Conservation (phyloP, 2,329 filamentous ascomycete species). For the Fusarium sp. region DNA sequence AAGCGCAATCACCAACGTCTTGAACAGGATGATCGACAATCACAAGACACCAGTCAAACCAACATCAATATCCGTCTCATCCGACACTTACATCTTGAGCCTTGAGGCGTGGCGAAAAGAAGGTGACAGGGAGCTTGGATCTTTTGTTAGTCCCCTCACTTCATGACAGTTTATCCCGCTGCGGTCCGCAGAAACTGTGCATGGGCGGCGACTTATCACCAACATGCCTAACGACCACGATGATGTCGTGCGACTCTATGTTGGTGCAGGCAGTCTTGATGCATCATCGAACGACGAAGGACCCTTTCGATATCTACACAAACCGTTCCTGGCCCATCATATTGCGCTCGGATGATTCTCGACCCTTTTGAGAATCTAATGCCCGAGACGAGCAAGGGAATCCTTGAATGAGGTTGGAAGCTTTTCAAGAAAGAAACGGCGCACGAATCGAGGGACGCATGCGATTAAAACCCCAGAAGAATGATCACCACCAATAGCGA, state of each 20-base stretch:
- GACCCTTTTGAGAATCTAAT: slow-evolving; percentile 15
- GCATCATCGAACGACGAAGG: slow-evolving; percentile 17
- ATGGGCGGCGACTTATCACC: slow-evolving; percentile 27
- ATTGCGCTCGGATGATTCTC: slow-evolving; percentile 14
- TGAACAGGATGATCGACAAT: background rate
- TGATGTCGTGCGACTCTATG: slow-evolving; percentile 24
- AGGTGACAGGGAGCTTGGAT: slow-evolving; percentile 14
- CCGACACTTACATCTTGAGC: background rate
- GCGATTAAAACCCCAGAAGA: slow-evolving; percentile 20
- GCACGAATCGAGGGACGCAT: slow-evolving; percentile 30
- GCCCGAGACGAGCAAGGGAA: slow-evolving; percentile 21
- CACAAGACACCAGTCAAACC: background rate
- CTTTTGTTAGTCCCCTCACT: slow-evolving; percentile 21
- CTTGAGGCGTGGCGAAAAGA: slow-evolving; percentile 2
- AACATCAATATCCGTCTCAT: slow-evolving; percentile 2
- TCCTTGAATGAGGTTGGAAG: slow-evolving; percentile 19
- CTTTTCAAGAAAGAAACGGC: slow-evolving; percentile 9
- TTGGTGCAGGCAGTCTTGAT: background rate
- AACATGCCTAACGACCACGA: slow-evolving; percentile 11
- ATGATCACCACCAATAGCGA: slow-evolving; percentile 21
- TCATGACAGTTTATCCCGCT: slow-evolving; percentile 12
- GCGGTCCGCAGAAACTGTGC: slow-evolving; percentile 28
- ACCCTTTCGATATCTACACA: background rate
- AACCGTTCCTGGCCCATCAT: slow-evolving; percentile 12
- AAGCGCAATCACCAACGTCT: background rate